A percentile compares a stretch with the other conserved stretches of the same genome.
These are phyloP conservation scores for Didymellaceae sp. DNA, from an alignment of 2,329 filamentous ascomycete genomes.

Conservation along the genomic window DNA sequence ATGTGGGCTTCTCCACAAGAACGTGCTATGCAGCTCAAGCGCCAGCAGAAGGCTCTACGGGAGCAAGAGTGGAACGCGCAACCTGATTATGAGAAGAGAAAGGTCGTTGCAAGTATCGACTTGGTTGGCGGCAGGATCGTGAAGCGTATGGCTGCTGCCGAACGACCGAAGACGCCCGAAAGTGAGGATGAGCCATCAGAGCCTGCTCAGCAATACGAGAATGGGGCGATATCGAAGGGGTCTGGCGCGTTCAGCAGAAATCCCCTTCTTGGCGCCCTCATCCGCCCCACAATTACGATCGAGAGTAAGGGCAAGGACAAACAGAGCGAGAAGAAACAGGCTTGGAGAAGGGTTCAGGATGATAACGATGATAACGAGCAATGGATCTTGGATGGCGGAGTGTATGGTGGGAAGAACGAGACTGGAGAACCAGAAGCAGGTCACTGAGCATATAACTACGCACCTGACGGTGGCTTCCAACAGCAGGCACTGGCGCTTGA, in stretches of 20 bases:
- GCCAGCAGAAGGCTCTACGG: constrained; percentile 80
- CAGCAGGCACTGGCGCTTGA: no score
- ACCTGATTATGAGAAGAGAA: constrained; percentile 88
- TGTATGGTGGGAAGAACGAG: constrained; percentile 50
- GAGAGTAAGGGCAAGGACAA: constrained; percentile 60
- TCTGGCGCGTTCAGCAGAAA: constrained; percentile 72
- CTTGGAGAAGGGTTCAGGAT: constrained; percentile 60
- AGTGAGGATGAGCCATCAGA: constrained; percentile 57
- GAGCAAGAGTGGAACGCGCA: constrained; percentile 86
- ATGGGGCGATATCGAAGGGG: constrained; percentile 30
- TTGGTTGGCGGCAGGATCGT: constrained; percentile 79
- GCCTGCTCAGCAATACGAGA: constrained; percentile 36
- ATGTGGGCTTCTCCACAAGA: constrained; percentile 88
- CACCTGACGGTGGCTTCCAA: no score
- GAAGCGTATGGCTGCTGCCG: constrained; percentile 68
- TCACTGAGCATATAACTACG: constrained; percentile 7
- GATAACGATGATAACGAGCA: constrained; percentile 61
- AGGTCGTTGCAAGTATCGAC: constrained; percentile 84
- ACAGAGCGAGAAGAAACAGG: constrained; percentile 46
- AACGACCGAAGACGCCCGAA: constrained; percentile 60
- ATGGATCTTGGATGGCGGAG: constrained; percentile 60
- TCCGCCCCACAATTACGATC: constrained; percentile 64
- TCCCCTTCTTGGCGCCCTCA: constrained; percentile 69
- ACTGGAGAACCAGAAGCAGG: constrained; percentile 22
- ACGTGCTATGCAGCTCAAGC: constrained; percentile 80